Conservation (phyloP, 1,284 basidiomycete species). For the Pseudozyma hubeiensis region DNA sequence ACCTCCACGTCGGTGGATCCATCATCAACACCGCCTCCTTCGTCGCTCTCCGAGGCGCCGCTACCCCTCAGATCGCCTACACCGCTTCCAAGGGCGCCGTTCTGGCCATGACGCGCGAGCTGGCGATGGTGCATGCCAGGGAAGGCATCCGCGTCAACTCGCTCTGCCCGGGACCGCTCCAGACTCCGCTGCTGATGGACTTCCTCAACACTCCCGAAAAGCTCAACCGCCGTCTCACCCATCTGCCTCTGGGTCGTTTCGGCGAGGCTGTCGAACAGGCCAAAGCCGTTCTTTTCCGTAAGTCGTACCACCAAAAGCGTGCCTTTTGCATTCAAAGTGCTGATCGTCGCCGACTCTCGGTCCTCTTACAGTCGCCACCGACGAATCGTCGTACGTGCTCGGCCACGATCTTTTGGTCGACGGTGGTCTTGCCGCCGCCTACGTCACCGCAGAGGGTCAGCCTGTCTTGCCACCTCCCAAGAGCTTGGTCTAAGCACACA, state of each 20-base stretch:
- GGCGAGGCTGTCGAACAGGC: slow-evolving; percentile 96
- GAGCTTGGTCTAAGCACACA: slow-evolving; percentile 33
- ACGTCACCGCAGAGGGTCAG: slow-evolving; percentile 55
- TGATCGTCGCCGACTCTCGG: background rate
- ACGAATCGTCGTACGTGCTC: slow-evolving; percentile 73
- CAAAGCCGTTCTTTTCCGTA: slow-evolving; percentile 83
- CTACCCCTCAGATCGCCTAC: slow-evolving; percentile 92
- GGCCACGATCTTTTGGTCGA: slow-evolving; percentile 53
- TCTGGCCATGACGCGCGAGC: slow-evolving; percentile 95
- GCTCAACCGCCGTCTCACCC: slow-evolving; percentile 86
- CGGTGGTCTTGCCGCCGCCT: slow-evolving; percentile 43
- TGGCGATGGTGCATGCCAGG: slow-evolving; percentile 95
- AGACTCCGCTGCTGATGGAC: slow-evolving; percentile 89
- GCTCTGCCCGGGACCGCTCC: slow-evolving; percentile 81
- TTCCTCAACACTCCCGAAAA: slow-evolving; percentile 98
- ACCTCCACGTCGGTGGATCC: slow-evolving; percentile 84
- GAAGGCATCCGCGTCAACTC: slow-evolving; percentile 96
- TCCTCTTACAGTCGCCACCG: slow-evolving; percentile 72
- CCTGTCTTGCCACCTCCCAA: slow-evolving; percentile 43
- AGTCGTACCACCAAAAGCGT: background rate
- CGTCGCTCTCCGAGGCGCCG: slow-evolving; percentile 90
- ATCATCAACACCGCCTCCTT: slow-evolving; percentile 98
- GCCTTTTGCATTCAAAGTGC: no score
- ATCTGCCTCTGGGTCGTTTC: slow-evolving; percentile 95
- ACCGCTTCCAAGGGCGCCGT: slow-evolving; percentile 82